Percentiles rank a stretch among this genome's conserved stretches.
phyloP scores from a whole-genome alignment of 352 stramenopile species.

The Pseudoperonospora humuli region DNA sequence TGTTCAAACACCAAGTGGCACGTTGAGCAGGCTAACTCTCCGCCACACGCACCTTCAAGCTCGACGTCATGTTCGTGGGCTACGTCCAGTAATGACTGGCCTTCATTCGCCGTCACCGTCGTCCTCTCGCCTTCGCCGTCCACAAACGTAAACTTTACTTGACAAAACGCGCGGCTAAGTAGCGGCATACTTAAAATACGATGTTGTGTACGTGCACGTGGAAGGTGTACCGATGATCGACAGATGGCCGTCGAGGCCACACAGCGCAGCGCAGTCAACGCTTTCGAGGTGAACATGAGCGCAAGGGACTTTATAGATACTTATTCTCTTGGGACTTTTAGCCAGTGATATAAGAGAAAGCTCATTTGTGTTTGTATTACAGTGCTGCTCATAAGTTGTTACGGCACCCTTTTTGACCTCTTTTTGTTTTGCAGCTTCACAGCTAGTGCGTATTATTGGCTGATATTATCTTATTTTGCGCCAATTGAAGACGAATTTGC shows the following conservation, averaged over 20 bases:
- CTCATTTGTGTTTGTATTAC: too few relatives aligned
- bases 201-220: not conserved
- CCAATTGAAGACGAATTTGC: too few relatives aligned
- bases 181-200: not conserved
- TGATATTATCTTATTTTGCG: too few relatives aligned
- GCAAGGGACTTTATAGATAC: too few relatives aligned
- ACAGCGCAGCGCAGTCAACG: slow-evolving; percentile 4
- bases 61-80: slow-evolving; percentile 91
- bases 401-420: too few relatives aligned
- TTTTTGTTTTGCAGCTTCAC: too few relatives aligned
- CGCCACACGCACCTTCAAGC: slow-evolving; percentile 89
- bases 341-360: too few relatives aligned
- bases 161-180: slow-evolving; percentile 17
- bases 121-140: slow-evolving; percentile 67
- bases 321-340: too few relatives aligned
- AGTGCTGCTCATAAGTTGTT: too few relatives aligned
- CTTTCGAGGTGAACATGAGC: slow-evolving; percentile 8
- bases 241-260: slow-evolving; percentile 2
- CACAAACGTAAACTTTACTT: slow-evolving; percentile 79
- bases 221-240: slow-evolving; percentile 1
- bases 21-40: slow-evolving; percentile 90
- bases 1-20: slow-evolving; percentile 91
- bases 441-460: too few relatives aligned
- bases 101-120: slow-evolving; percentile 58
- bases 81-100: slow-evolving; percentile 84